These are phyloP conservation scores for Suhomyces bokatorum DNA, from an alignment of 1,139 yeast species.

Conservation along the genomic window DNA sequence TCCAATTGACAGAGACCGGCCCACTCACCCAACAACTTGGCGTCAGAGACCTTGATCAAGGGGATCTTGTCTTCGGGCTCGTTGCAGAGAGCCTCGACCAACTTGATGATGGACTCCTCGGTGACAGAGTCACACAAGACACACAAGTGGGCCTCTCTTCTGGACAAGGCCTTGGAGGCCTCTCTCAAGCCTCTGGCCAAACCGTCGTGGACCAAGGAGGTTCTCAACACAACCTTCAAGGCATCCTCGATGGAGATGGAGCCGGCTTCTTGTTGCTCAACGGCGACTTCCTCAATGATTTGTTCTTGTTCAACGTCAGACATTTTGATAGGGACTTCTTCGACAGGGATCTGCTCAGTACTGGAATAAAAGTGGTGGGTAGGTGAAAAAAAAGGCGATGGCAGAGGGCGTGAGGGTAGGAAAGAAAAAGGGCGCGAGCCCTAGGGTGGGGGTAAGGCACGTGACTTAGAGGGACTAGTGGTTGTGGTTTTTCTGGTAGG, in stretches of 20 bases:
- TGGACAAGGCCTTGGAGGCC: conserved; percentile 98
- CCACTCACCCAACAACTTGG: conserved; percentile 99
- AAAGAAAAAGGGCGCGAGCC: conserved; percentile 10
- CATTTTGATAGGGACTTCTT: conserved; percentile 76
- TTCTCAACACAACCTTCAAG: conserved; percentile 96
- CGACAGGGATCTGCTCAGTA: conserved; percentile 89
- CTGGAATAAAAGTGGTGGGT: conserved; percentile 25
- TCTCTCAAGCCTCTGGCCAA: conserved; percentile 99
- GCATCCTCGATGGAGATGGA: conserved; percentile 98
- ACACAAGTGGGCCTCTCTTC: conserved; percentile 97
- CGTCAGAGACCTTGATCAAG: conserved; percentile 98
- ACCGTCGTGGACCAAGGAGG: conserved; percentile 98
- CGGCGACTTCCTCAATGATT: conserved; percentile 83
- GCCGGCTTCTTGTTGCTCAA: conserved; percentile 80
- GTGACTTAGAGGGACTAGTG: conserved; percentile 3
- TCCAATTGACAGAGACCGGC: conserved; percentile 99
- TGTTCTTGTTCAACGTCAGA: conserved; percentile 87
- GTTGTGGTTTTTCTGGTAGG: no score
- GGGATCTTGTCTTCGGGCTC: conserved; percentile 97
- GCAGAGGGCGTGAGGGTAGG: conserved; percentile 1
- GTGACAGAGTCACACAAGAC: conserved; percentile 98
- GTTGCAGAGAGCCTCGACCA: conserved; percentile 99
- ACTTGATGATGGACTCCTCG: conserved; percentile 94
- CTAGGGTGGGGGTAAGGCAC: not conserved
- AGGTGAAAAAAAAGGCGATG: conserved; percentile 7